Conservation (phyloP, 1,139 yeast genomes). For the Taphrina wiesneri region DNA sequence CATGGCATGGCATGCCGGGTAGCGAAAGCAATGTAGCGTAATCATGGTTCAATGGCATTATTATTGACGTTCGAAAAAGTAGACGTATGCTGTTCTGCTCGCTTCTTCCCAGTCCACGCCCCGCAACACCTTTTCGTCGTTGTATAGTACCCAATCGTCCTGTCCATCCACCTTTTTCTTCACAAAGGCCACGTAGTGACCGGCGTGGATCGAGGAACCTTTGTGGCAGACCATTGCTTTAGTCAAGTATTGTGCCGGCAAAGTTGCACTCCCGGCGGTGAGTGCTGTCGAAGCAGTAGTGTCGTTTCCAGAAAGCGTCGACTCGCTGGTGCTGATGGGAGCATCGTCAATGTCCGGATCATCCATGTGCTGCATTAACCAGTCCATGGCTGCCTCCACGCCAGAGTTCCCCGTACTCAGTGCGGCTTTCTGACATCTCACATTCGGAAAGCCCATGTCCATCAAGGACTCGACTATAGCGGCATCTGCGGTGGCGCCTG, state of each 20-base stretch:
- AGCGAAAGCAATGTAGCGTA: neutral
- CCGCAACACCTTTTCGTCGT: slow-evolving; percentile 87
- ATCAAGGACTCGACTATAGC: slow-evolving; percentile 52
- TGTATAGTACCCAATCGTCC: slow-evolving; percentile 77
- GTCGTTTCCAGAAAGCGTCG: slow-evolving; percentile 42
- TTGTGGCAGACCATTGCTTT: slow-evolving; percentile 86
- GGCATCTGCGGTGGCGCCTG: slow-evolving; percentile 48
- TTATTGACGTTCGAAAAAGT: slow-evolving; percentile 43
- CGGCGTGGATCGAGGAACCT: slow-evolving; percentile 91
- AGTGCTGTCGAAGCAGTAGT: slow-evolving; percentile 34
- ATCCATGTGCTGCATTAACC: slow-evolving; percentile 79
- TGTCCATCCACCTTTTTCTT: slow-evolving; percentile 50
- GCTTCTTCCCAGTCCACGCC: slow-evolving; percentile 62
- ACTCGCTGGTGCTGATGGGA: slow-evolving; percentile 10
- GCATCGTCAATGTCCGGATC: slow-evolving; percentile 49
- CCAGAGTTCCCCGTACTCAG: slow-evolving; percentile 52
- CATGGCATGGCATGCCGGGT: too few relatives aligned
- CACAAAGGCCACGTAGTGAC: slow-evolving; percentile 89
- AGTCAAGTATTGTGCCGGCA: slow-evolving; percentile 54
- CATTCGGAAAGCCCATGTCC: slow-evolving; percentile 74
- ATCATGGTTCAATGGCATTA: too few relatives aligned
- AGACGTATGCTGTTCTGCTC: slow-evolving; percentile 57
- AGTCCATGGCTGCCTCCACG: slow-evolving; percentile 77
- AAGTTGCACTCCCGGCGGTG: slow-evolving; percentile 41
- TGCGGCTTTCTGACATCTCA: slow-evolving; percentile 70